Percentiles rank a stretch among this genome's conserved stretches.
phyloP scores from a whole-genome alignment of 257 asterid genomes.

The Solanum chaucha region DNA sequence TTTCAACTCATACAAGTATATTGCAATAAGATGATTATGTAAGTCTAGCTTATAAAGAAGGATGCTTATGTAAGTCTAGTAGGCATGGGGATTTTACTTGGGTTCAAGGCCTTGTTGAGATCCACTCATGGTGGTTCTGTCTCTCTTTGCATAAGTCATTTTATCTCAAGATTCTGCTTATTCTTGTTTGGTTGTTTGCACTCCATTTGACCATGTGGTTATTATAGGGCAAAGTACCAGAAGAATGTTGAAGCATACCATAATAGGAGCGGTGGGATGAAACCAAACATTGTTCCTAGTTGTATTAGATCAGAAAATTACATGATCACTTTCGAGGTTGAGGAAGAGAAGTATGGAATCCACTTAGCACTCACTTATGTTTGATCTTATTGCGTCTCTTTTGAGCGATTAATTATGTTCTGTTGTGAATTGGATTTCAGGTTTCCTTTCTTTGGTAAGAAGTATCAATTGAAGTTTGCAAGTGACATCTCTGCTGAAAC shows the following conservation, averaged over 20 bases:
- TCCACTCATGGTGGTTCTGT: neutral
- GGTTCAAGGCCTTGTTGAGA: neutral
- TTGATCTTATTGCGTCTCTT: conserved; percentile 4
- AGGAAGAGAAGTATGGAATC: conserved; percentile 82
- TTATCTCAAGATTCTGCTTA: neutral
- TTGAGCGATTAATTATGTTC: conserved; percentile 7
- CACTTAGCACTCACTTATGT: neutral
- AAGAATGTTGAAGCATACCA: conserved; percentile 95
- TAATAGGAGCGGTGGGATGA: conserved; percentile 67
- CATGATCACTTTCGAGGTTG: conserved; percentile 91
- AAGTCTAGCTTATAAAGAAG: neutral
- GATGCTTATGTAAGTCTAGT: neutral
- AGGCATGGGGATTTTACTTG: neutral
- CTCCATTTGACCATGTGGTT: neutral
- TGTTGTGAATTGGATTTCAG: conserved; percentile 28
- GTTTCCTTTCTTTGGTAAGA: conserved; percentile 94
- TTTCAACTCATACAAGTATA: neutral
- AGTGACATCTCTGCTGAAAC: conserved; percentile 66
- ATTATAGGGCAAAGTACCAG: conserved; percentile 92
- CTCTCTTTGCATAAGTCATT: neutral
- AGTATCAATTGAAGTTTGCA: conserved; percentile 86
- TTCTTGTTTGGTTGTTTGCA: neutral
- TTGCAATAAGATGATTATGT: neutral
- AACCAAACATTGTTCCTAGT: conserved; percentile 78
- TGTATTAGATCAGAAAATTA: conserved; percentile 91